A percentile compares a stretch with the other conserved stretches of the same genome.
Evolutionary conservation across 768 basidiomycete genomes (phyloP).

Genomic region (Tephrocybe sp.): DNA sequence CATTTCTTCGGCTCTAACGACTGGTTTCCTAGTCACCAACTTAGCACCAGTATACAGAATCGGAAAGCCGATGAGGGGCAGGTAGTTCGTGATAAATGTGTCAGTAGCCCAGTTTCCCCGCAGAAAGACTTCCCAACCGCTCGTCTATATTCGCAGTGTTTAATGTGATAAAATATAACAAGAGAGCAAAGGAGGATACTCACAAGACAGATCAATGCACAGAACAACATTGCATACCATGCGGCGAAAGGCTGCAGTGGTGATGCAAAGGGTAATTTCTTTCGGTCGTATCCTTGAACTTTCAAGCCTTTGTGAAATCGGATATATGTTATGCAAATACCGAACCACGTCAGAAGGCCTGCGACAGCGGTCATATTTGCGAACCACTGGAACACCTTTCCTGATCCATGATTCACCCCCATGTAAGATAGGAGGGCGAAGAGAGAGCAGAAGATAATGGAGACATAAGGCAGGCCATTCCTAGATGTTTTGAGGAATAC

Average conservation of each 20-base stretch:
- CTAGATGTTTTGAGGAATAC: conserved; percentile 68
- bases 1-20: conserved; percentile 63
- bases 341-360: conserved; percentile 77
- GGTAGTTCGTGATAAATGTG: conserved; percentile 78
- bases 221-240: conserved; percentile 46
- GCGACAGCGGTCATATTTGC: conserved; percentile 66
- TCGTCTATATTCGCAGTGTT: not conserved
- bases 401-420: conserved; percentile 63
- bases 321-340: conserved; percentile 70
- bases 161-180: not conserved
- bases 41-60: conserved; percentile 63
- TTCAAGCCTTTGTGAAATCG: conserved; percentile 84
- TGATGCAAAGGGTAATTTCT: conserved; percentile 65
- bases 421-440: conserved; percentile 81
- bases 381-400: conserved; percentile 78
- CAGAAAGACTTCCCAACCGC: conserved; percentile 29
- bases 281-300: conserved; percentile 73
- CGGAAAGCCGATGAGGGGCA: conserved; percentile 68
- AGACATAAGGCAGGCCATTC: conserved; percentile 72
- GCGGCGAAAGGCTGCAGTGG: conserved; percentile 70
- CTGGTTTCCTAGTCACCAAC: conserved; percentile 46
- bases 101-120: conserved; percentile 45
- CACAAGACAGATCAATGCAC: conserved; percentile 58
- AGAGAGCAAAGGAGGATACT: conserved; percentile 21
- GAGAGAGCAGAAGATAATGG: conserved; percentile 60